Evolutionary conservation across 2,329 filamentous ascomycete species (phyloP).

Genomic region (Paraphoma chrysanthemicola): DNA sequence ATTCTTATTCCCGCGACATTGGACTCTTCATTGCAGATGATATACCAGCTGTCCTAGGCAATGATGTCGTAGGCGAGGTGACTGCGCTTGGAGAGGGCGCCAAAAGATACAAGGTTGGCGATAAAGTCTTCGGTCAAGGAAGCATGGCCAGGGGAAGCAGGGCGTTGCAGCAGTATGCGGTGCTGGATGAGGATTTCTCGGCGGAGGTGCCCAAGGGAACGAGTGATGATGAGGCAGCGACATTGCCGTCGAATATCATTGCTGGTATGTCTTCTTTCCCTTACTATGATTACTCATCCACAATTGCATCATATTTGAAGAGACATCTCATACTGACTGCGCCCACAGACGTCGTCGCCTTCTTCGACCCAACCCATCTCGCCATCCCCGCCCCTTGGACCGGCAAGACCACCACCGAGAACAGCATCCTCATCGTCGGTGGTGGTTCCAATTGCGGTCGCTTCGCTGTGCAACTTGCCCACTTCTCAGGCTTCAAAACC

Average conservation of each 20-base stretch:
- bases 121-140: conserved; percentile 60
- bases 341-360: conserved; percentile 19
- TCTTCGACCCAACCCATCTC: conserved; percentile 41
- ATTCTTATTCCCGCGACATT: conserved; percentile 48
- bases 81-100: conserved; percentile 60
- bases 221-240: conserved; percentile 47
- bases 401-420: no score
- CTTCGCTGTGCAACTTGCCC: conserved; percentile 44
- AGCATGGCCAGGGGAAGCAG: conserved; percentile 1
- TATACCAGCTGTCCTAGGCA: conserved; percentile 44
- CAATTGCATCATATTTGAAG: neutral
- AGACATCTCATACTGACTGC: neutral
- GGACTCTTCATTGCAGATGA: conserved; percentile 45
- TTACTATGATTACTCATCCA: neutral
- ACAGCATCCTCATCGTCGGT: conserved; percentile 41
- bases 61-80: conserved; percentile 58
- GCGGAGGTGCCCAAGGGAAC: conserved; percentile 45
- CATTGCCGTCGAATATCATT: conserved; percentile 47
- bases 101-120: conserved; percentile 61
- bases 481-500: conserved; percentile 46
- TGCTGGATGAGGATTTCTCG: conserved; percentile 37
- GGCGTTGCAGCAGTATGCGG: conserved; percentile 50
- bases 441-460: conserved; percentile 46
- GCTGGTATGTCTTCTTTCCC: conserved; percentile 23
- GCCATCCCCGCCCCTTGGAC: conserved; percentile 38